These are phyloP conservation scores for Asterochloris erici DNA, from an alignment of 139 green algal genomes.

Conservation along the genomic window DNA sequence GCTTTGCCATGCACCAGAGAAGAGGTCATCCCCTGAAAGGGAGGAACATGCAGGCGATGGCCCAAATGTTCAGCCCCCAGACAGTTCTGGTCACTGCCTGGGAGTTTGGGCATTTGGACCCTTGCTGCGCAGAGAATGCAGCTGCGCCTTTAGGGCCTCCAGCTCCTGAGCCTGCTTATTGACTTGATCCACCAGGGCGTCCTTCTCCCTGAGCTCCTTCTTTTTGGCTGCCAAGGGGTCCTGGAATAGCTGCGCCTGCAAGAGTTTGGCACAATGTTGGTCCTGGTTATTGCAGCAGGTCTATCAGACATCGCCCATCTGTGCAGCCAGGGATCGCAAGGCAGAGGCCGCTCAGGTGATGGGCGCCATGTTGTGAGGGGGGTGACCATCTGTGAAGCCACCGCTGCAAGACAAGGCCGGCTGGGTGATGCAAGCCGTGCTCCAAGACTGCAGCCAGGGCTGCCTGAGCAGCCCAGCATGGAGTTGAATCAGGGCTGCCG, in stretches of 20 bases:
- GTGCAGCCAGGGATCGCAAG: neutral
- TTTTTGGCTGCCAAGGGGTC: neutral
- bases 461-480: too few relatives aligned
- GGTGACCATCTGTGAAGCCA: neutral
- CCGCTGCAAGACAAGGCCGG: neutral
- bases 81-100: too few relatives aligned
- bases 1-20: too few relatives aligned
- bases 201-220: slow-evolving; percentile 57
- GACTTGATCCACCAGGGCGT: slow-evolving; percentile 63
- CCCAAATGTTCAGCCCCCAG: too few relatives aligned
- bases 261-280: neutral
- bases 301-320: neutral
- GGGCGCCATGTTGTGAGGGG: neutral
- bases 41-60: too few relatives aligned
- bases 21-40: too few relatives aligned
- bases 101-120: neutral
- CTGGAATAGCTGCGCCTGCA: neutral
- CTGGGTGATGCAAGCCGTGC: neutral
- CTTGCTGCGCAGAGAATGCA: slow-evolving; percentile 52
- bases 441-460: neutral
- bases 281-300: neutral
- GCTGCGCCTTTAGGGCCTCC: slow-evolving; percentile 59
- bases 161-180: slow-evolving; percentile 69
- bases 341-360: neutral
- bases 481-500: too few relatives aligned